These are phyloP conservation scores for Aspergillus sojae DNA, from an alignment of 2,329 filamentous ascomycete genomes.

Conservation along the genomic window DNA sequence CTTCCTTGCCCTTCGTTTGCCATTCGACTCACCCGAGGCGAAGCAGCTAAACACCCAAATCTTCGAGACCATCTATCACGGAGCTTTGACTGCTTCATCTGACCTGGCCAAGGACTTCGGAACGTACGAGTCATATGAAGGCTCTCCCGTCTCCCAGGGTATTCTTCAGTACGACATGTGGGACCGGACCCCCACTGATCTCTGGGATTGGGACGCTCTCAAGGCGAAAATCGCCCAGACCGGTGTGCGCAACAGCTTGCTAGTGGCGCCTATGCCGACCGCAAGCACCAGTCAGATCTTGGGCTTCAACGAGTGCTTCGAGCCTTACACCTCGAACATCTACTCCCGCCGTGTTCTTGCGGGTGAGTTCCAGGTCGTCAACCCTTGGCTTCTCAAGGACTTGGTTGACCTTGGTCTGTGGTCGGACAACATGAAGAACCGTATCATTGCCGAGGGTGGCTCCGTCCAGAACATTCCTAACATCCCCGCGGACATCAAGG, in stretches of 20 bases:
- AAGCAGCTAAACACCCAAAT: conserved; percentile 95
- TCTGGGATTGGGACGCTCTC: conserved; percentile 93
- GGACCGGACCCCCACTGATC: conserved; percentile 86
- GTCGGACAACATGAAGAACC: conserved; percentile 99
- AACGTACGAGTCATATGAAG: conserved; percentile 85
- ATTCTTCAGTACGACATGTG: conserved; percentile 99
- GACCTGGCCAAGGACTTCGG: conserved; percentile 83
- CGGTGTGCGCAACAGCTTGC: conserved; percentile 91
- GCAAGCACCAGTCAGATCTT: conserved; percentile 97
- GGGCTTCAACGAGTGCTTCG: conserved; percentile 99
- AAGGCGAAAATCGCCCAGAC: conserved; percentile 91
- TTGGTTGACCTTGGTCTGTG: conserved; percentile 96
- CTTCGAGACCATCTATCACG: conserved; percentile 99
- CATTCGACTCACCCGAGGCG: conserved; percentile 94
- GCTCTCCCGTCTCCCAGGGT: conserved; percentile 90
- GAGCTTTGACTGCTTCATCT: conserved; percentile 83
- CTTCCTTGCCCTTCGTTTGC: conserved; percentile 93
- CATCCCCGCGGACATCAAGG: conserved; percentile 93
- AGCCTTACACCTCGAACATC: conserved; percentile 99
- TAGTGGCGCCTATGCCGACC: conserved; percentile 97
- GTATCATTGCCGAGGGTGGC: conserved; percentile 95
- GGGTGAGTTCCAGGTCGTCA: conserved; percentile 98
- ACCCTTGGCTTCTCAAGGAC: conserved; percentile 97
- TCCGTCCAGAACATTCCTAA: conserved; percentile 97
- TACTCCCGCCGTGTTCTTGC: conserved; percentile 97